Percentiles rank a stretch among this genome's conserved stretches.
phyloP scores from a whole-genome alignment of 2,329 filamentous ascomycete species.

The Orbilia brochopaga region DNA sequence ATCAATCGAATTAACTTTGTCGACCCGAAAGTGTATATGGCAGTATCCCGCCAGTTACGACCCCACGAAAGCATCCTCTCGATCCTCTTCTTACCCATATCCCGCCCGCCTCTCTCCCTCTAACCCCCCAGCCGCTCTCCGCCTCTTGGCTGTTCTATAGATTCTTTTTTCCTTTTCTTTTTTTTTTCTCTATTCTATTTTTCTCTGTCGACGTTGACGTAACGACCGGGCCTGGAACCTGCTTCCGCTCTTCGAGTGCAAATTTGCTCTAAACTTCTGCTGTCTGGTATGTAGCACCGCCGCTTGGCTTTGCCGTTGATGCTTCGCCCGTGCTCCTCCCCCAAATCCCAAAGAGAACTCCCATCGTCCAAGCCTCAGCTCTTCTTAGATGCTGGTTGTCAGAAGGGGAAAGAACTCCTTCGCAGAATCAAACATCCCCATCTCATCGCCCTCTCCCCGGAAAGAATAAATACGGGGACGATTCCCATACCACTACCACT shows the following conservation, averaged over 20 bases:
- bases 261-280: neutral
- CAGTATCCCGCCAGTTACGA: slow-evolving; percentile 45
- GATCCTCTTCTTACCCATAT: slow-evolving; percentile 50
- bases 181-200: neutral
- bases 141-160: slow-evolving; percentile 11
- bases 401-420: too few species aligned
- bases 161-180: slow-evolving; percentile 5
- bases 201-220: slow-evolving; percentile 20
- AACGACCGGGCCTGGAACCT: slow-evolving; percentile 2
- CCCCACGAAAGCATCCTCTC: slow-evolving; percentile 46
- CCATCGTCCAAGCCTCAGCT: neutral
- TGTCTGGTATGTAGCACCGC: slow-evolving; percentile 8
- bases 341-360: neutral
- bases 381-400: too few species aligned
- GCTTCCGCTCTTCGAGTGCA: neutral
- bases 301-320: slow-evolving; percentile 5
- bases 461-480: slow-evolving; percentile 11
- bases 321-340: neutral
- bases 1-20: slow-evolving; percentile 34
- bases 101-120: slow-evolving; percentile 21
- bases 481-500: too few species aligned
- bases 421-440: slow-evolving; percentile 11
- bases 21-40: slow-evolving; percentile 50
- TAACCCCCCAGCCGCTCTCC: neutral
- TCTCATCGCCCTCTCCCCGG: slow-evolving; percentile 17